phyloP scores from a whole-genome alignment of 306 rosid genomes.

The Rubus parviflorus region DNA sequence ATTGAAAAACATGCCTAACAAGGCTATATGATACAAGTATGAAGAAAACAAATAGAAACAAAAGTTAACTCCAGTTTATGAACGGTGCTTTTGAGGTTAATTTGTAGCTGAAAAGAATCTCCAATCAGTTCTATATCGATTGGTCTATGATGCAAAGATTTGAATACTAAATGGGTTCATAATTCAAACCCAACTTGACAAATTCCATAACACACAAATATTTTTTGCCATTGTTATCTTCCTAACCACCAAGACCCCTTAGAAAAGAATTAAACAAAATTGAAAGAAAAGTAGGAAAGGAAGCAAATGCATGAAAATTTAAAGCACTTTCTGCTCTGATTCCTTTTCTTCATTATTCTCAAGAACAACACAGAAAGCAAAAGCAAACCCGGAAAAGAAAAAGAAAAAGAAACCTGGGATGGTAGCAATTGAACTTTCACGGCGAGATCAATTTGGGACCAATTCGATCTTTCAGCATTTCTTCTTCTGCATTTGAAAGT shows the following conservation, averaged over 20 bases:
- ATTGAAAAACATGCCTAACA: neutral
- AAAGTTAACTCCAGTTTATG: neutral
- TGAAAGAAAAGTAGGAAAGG: neutral
- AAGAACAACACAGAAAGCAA: conserved; percentile 9
- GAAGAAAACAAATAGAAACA: neutral
- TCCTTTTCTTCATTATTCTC: neutral
- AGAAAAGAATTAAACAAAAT: neutral
- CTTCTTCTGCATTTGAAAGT: neutral
- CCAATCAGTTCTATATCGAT: neutral
- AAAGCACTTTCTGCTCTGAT: conserved; percentile 4
- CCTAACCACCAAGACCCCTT: neutral
- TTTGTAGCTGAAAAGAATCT: neutral
- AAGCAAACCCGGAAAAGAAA: neutral
- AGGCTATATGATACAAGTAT: neutral
- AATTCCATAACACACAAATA: neutral
- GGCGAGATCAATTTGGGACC: neutral
- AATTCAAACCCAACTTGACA: neutral
- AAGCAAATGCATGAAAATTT: neutral
- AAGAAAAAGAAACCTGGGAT: neutral
- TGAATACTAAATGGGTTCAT: neutral
- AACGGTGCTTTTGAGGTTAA: conserved; percentile 1
- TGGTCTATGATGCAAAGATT: neutral
- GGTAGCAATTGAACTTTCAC: neutral
- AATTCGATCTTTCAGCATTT: too few species aligned
- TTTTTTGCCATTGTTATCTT: neutral